Percentiles rank a stretch among this genome's conserved stretches.
These are phyloP conservation scores for Botrytis galanthina DNA, from an alignment of 2,329 filamentous ascomycete species.

Conservation along the genomic window DNA sequence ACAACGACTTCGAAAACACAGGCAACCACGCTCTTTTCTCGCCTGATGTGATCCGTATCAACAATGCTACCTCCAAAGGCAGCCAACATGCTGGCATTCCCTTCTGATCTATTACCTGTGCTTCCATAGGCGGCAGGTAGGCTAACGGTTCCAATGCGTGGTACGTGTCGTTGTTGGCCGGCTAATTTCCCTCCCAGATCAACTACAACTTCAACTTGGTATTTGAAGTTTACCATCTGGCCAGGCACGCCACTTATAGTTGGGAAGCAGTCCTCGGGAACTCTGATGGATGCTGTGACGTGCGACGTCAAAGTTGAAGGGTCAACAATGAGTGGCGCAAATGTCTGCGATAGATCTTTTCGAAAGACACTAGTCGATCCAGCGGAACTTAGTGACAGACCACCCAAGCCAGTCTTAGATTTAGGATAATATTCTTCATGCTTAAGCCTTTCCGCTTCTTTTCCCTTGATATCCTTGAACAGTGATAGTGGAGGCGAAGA, in stretches of 20 bases:
- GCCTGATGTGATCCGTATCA: conserved; percentile 80
- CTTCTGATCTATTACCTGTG: conserved; percentile 37
- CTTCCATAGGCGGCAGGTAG: conserved; percentile 30
- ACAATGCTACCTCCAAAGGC: conserved; percentile 69
- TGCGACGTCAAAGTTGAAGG: conserved; percentile 73
- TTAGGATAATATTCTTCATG: conserved; percentile 79
- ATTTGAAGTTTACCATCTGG: conserved; percentile 92
- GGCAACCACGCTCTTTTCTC: conserved; percentile 88
- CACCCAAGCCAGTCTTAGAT: conserved; percentile 81
- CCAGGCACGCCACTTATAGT: conserved; percentile 88
- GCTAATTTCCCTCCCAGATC: conserved; percentile 86
- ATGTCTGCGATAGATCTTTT: conserved; percentile 88
- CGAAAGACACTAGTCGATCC: conserved; percentile 90
- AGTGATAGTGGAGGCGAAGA: conserved; percentile 58
- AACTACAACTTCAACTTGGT: conserved; percentile 88
- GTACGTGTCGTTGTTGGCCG: conserved; percentile 52
- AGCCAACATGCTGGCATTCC: conserved; percentile 45
- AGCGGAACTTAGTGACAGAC: conserved; percentile 80
- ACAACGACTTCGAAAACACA: conserved; percentile 84
- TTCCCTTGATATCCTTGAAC: conserved; percentile 52
- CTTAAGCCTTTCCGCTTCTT: conserved; percentile 65
- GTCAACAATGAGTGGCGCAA: conserved; percentile 85
- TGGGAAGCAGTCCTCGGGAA: conserved; percentile 88
- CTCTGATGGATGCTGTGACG: conserved; percentile 77
- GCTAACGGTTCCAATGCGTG: conserved; percentile 34